Percentiles rank a stretch among this genome's conserved stretches.
Evolutionary conservation across 2,329 filamentous ascomycete species (phyloP).

Genomic region (Diaporthe velutina): DNA sequence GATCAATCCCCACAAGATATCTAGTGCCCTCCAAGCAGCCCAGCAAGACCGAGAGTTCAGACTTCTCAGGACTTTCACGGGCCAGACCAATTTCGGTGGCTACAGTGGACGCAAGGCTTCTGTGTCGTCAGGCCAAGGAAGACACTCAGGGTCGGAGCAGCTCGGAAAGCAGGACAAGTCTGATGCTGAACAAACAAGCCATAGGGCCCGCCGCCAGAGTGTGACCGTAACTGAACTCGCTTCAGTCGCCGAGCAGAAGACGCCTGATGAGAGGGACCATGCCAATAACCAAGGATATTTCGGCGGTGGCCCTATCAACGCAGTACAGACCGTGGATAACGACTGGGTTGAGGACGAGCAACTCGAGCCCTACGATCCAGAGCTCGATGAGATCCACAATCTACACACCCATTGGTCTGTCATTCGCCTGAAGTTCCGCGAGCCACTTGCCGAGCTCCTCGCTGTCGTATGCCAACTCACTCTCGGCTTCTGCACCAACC

Average conservation of each 20-base stretch:
- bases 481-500: slow-evolving; percentile 63
- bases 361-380: slow-evolving; percentile 34
- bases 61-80: slow-evolving; percentile 35
- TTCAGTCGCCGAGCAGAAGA: slow-evolving; percentile 34
- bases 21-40: slow-evolving; percentile 32
- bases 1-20: slow-evolving; percentile 38
- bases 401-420: slow-evolving; percentile 61
- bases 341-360: slow-evolving; percentile 37
- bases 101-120: slow-evolving; percentile 30
- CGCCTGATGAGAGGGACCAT: slow-evolving; percentile 29
- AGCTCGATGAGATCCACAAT: slow-evolving; percentile 61
- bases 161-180: slow-evolving; percentile 29
- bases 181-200: slow-evolving; percentile 10
- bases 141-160: slow-evolving; percentile 4
- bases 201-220: slow-evolving; percentile 16
- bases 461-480: slow-evolving; percentile 54
- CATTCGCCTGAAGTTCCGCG: slow-evolving; percentile 63
- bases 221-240: slow-evolving; percentile 29
- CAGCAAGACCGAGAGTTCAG: slow-evolving; percentile 39
- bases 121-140: slow-evolving; percentile 24
- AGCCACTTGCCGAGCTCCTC: slow-evolving; percentile 66
- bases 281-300: slow-evolving; percentile 23
- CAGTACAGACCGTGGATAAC: slow-evolving; percentile 16
- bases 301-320: slow-evolving; percentile 26
- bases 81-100: slow-evolving; percentile 22